Evolutionary conservation across 805 yeast species (phyloP).

Genomic region (Clavispora phyllophila): DNA sequence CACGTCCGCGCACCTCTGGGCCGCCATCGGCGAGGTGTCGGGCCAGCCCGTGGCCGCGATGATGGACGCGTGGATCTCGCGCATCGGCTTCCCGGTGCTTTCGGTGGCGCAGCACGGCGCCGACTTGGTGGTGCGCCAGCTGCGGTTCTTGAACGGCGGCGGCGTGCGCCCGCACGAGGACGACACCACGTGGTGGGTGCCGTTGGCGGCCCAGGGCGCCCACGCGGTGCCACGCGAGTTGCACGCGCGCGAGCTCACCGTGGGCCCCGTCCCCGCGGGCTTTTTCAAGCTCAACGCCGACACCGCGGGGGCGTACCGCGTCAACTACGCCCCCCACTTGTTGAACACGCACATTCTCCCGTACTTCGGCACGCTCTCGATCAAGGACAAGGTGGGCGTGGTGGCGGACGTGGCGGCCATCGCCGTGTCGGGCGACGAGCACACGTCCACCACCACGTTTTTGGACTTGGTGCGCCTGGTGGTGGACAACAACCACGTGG

Average conservation of each 20-base stretch:
- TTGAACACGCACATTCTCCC: constrained; percentile 37
- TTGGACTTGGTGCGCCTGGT: constrained; percentile 36
- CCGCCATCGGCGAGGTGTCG: constrained; percentile 55
- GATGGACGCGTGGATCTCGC: constrained; percentile 69
- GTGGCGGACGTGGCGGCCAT: constrained; percentile 49
- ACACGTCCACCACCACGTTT: constrained; percentile 36
- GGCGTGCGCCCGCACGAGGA: constrained; percentile 58
- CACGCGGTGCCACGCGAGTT: constrained; percentile 5
- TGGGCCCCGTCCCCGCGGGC: constrained; percentile 8
- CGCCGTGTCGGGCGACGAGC: constrained; percentile 40
- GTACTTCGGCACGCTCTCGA: constrained; percentile 32
- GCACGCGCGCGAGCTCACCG: not conserved
- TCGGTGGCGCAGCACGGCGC: constrained; percentile 37
- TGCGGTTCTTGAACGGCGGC: constrained; percentile 59
- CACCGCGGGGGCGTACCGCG: constrained; percentile 50
- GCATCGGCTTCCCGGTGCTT: constrained; percentile 70
- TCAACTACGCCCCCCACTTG: constrained; percentile 42
- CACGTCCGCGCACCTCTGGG: constrained; percentile 70
- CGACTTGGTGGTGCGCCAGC: constrained; percentile 44
- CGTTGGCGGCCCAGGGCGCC: constrained; percentile 21
- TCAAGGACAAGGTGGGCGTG: constrained; percentile 49
- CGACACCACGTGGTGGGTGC: constrained; percentile 55
- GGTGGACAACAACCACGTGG: constrained; percentile 21
- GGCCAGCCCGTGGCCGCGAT: constrained; percentile 54
- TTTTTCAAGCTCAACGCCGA: constrained; percentile 47